A percentile compares a stretch with the other conserved stretches of the same genome.
Conservation (phyloP, 176 grass and related monocot genomes). For the Raddia distichophylla region DNA sequence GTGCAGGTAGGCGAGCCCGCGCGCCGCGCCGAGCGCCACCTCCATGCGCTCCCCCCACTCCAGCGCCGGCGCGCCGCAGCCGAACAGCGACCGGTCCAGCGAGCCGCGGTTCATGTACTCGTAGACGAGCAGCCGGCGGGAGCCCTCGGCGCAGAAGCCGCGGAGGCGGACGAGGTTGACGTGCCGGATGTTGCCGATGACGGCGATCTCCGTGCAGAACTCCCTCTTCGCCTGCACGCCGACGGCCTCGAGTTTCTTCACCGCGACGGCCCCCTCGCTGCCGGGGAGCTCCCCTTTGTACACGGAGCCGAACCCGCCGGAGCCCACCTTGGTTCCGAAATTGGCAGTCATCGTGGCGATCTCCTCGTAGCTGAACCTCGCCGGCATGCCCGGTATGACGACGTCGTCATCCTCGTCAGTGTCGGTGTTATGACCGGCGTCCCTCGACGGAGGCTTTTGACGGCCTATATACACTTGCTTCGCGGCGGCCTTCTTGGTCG, state of each 20-base stretch:
- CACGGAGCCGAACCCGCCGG: slow-evolving; percentile 85
- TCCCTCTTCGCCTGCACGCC: slow-evolving; percentile 76
- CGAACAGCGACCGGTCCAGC: slow-evolving; percentile 77
- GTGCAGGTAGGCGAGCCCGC: slow-evolving; percentile 81
- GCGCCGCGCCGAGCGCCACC: slow-evolving; percentile 64
- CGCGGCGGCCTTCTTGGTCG: slow-evolving; percentile 4
- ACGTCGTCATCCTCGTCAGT: slow-evolving; percentile 45
- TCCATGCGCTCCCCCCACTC: slow-evolving; percentile 91
- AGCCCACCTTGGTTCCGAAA: slow-evolving; percentile 69
- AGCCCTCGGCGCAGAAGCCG: slow-evolving; percentile 83
- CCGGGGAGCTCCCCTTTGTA: slow-evolving; percentile 79
- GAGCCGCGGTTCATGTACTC: slow-evolving; percentile 90
- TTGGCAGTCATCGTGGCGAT: slow-evolving; percentile 57
- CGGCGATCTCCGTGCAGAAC: slow-evolving; percentile 85
- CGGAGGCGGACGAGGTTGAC: slow-evolving; percentile 86
- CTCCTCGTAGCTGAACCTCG: slow-evolving; percentile 66
- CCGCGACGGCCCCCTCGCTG: slow-evolving; percentile 59
- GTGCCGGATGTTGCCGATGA: slow-evolving; percentile 84
- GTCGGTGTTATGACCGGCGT: neutral
- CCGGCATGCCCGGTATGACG: slow-evolving; percentile 67
- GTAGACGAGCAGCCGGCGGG: slow-evolving; percentile 73
- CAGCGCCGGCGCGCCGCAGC: slow-evolving; percentile 52
- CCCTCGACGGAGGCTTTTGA: slow-evolving; percentile 42
- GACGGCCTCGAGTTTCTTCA: slow-evolving; percentile 75
- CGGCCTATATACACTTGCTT: slow-evolving; percentile 47